These are phyloP conservation scores for Vitis hybrid DNA, from an alignment of 177 flowering plant genomes.

Conservation along the genomic window DNA sequence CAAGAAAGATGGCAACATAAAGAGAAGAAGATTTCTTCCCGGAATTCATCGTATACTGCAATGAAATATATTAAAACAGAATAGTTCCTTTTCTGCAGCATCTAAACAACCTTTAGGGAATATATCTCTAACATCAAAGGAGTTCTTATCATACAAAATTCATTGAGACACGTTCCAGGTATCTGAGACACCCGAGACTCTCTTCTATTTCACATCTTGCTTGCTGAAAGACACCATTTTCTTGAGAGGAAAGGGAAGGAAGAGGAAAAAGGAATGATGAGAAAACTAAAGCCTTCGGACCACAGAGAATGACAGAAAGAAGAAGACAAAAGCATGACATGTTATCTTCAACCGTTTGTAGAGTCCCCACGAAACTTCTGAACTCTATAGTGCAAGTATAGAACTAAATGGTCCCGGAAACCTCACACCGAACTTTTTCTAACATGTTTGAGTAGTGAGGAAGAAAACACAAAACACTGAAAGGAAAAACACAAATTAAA, in stretches of 20 bases:
- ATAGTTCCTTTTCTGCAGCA: too few relatives aligned
- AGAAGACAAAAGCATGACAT: constrained; percentile 4
- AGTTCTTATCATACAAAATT: too few relatives aligned
- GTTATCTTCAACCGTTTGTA: constrained; percentile 4
- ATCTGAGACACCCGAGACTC: neutral
- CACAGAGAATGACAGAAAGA: constrained; percentile 4
- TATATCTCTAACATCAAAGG: too few relatives aligned
- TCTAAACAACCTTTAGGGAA: too few relatives aligned
- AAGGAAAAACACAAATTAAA: neutral
- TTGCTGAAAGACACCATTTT: neutral
- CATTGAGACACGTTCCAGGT: neutral
- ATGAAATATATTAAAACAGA: too few relatives aligned
- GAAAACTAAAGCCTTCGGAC: constrained; percentile 1
- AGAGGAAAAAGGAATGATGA: neutral
- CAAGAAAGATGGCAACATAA: neutral
- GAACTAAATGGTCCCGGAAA: constrained; percentile 12
- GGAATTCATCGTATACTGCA: too few relatives aligned
- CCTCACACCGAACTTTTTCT: neutral
- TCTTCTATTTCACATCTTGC: neutral
- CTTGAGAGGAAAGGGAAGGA: neutral
- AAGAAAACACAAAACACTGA: neutral
- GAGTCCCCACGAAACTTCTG: constrained; percentile 20
- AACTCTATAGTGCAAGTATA: neutral
- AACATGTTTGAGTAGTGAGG: neutral
- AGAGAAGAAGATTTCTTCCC: neutral